Evolutionary conservation across 139 green algal genomes (phyloP).

Genomic region (Mychonastes homosphaera): DNA sequence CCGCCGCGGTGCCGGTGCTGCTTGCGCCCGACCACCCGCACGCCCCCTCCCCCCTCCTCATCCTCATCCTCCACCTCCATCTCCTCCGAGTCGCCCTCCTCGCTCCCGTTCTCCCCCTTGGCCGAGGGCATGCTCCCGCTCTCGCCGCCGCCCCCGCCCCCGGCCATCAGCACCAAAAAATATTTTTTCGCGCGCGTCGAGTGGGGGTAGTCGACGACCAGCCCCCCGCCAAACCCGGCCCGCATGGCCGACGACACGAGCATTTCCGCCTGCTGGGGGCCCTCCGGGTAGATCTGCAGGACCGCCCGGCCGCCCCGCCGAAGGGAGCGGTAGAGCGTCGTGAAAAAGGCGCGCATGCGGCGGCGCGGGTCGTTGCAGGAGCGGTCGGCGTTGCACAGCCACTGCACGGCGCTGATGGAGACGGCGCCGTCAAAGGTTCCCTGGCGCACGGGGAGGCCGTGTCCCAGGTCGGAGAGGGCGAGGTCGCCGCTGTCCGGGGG

Average conservation of each 20-base stretch:
- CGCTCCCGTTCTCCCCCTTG: not conserved
- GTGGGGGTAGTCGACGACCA: constrained; percentile 96
- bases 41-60: not conserved
- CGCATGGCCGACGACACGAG: constrained; percentile 83
- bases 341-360: constrained; percentile 80
- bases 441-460: constrained; percentile 64
- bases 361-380: constrained; percentile 59
- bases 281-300: constrained; percentile 78
- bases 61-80: constrained; percentile 3
- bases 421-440: constrained; percentile 70
- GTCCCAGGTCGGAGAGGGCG: constrained; percentile 62
- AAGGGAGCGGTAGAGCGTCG: constrained; percentile 74
- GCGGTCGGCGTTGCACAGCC: constrained; percentile 93
- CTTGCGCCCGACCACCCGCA: not conserved
- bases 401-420: constrained; percentile 73
- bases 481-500: constrained; percentile 51
- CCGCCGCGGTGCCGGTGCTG: constrained; percentile 8
- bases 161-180: constrained; percentile 92
- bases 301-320: constrained; percentile 67
- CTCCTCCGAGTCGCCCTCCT: constrained; percentile 6
- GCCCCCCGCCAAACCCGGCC: constrained; percentile 83
- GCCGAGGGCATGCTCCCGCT: constrained; percentile 20
- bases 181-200: constrained; percentile 93
- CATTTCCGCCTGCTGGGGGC: constrained; percentile 75
- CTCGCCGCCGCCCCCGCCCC: constrained; percentile 12